Evolutionary conservation across 2,329 filamentous ascomycete genomes (phyloP).

Genomic region (Alternaria triticimaculans): DNA sequence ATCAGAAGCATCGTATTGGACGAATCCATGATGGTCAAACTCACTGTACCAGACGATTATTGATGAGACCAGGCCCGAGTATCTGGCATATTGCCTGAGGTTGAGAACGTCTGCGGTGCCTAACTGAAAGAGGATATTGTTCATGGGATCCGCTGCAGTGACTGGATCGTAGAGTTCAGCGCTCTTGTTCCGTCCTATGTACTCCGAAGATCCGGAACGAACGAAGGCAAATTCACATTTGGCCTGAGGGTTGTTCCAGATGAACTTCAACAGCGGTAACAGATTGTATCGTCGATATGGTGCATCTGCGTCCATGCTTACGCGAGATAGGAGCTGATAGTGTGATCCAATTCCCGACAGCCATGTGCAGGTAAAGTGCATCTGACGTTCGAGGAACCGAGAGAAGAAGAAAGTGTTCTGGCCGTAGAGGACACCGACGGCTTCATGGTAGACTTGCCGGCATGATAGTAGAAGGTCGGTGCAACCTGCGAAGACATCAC

Average conservation of each 20-base stretch:
- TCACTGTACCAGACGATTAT: neutral
- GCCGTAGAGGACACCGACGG: neutral
- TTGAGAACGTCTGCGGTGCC: neutral
- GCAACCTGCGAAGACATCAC: neutral
- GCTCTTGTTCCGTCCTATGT: too few relatives aligned
- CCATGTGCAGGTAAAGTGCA: neutral
- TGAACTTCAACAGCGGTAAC: neutral
- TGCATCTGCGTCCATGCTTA: neutral
- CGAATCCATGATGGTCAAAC: rapidly evolving
- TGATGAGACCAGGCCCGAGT: neutral
- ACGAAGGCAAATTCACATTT: neutral
- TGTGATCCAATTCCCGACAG: neutral
- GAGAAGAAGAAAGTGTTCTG: neutral
- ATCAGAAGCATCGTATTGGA: rapidly evolving
- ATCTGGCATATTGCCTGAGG: neutral
- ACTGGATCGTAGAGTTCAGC: neutral
- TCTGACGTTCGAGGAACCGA: neutral
- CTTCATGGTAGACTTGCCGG: neutral
- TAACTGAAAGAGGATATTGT: neutral
- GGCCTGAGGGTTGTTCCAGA: neutral
- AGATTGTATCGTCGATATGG: neutral
- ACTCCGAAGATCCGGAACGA: neutral
- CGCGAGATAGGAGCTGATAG: neutral
- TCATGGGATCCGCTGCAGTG: neutral
- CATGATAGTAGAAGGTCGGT: neutral